Percentiles rank a stretch among this genome's conserved stretches.
phyloP scores from a whole-genome alignment of 306 rosid genomes.

The Echinosophora koreensis region DNA sequence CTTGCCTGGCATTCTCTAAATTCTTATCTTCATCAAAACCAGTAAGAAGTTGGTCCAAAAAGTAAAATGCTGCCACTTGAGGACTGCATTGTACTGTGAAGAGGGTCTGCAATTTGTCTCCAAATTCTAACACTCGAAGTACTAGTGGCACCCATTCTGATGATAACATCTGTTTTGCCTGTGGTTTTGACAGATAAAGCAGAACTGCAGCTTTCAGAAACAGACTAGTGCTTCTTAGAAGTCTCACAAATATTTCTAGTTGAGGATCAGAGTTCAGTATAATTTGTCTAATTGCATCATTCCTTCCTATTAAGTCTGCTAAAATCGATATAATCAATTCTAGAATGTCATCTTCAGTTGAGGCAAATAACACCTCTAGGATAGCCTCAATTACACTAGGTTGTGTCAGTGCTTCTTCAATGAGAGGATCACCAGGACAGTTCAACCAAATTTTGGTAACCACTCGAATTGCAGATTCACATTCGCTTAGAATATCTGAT shows the following conservation, averaged over 20 bases:
- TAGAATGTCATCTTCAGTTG: conserved; percentile 74
- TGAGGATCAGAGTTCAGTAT: conserved; percentile 83
- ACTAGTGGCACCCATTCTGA: conserved; percentile 81
- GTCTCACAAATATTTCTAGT: conserved; percentile 69
- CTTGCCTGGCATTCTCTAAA: conserved; percentile 80
- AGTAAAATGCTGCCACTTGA: conserved; percentile 77
- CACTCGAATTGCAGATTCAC: conserved; percentile 69
- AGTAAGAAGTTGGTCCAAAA: conserved; percentile 74
- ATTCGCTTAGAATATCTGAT: conserved; percentile 64
- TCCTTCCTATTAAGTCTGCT: conserved; percentile 64
- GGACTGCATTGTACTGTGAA: conserved; percentile 81
- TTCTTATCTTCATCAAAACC: conserved; percentile 92
- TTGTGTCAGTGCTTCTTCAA: conserved; percentile 68
- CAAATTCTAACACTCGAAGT: conserved; percentile 84
- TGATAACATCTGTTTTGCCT: conserved; percentile 85
- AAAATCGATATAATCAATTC: conserved; percentile 75
- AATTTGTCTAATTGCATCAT: conserved; percentile 53
- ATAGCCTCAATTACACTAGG: conserved; percentile 70
- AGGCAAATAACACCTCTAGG: conserved; percentile 76
- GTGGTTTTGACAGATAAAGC: conserved; percentile 74
- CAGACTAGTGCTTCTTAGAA: conserved; percentile 71
- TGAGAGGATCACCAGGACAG: conserved; percentile 61
- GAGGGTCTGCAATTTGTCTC: conserved; percentile 76
- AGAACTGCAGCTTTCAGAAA: conserved; percentile 83
- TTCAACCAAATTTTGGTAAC: conserved; percentile 78